Base-by-base conservation (phyloP, 2,329 filamentous ascomycete genomes). In the Hymenotorrendiella dingleyae region DNA sequence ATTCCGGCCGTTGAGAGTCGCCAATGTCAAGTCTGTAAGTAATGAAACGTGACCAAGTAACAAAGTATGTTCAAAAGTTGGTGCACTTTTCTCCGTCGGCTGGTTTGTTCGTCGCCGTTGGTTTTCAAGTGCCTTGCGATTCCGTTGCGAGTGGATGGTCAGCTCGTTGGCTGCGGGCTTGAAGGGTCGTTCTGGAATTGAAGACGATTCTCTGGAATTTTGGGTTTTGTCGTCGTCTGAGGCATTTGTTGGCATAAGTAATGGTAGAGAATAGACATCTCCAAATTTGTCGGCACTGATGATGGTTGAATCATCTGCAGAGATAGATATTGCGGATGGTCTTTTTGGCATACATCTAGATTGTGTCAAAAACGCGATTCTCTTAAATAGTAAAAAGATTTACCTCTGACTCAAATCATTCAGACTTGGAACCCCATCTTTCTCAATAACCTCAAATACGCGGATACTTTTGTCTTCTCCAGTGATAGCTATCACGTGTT, bases 11-110 rank as follows among this genome's bases (percentile, higher is more conserved):
- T 54, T 42, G 46, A 80, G 71, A 58, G 78, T 75, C 10, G 76
- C 73, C 30, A 79, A 70, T 2, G 71, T 64, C 39, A 96, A 62
- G 57, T 87, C 82, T 1, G 90, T 96, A 37, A 98, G 77, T 78
- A 97, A 86, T 1, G 91, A 96, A 11, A 98, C 93, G 65, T 98
- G 93, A 10, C 93, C 93, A 1, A 98, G 78, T 6, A 96, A 70
- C 1, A 95, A 71, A 27, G 82, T 77, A 54, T 88, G 78, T 54
- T 88, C 82, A 60, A 94, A 94, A 20, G 69, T 55, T 10, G 71
- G 64, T 27, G 60, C 62, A 21, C 43, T 27, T 22, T 57, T 57
- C 40, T 62, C 53, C 12, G 61, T 39, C 2, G 48, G 36, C 14
- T 49, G 40, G 28, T 60, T 57, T 37, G 67, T 64, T 37, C 71